A percentile compares a stretch with the other conserved stretches of the same genome.
phyloP scores from a whole-genome alignment of 2,329 filamentous ascomycete species.

The Diaporthe sp. region DNA sequence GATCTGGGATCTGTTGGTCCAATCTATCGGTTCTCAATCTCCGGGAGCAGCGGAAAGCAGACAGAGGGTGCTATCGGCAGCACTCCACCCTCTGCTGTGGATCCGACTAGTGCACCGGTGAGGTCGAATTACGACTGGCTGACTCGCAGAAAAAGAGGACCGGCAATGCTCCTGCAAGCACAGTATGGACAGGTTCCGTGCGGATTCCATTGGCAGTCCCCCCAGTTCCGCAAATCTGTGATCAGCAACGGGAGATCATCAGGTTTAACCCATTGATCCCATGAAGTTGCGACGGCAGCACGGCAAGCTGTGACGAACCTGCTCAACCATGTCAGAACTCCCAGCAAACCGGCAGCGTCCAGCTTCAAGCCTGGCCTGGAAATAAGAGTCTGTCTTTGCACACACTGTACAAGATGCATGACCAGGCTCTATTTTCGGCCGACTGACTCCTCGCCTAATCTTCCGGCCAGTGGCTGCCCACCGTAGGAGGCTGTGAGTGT shows the following conservation, averaged over 20 bases:
- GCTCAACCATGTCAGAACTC: background rate
- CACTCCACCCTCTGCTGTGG: conserved; percentile 1
- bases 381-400: background rate
- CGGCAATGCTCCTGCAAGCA: background rate
- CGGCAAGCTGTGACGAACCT: rapidly evolving
- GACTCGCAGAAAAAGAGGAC: conserved; percentile 18
- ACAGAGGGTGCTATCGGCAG: background rate
- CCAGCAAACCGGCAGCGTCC: background rate
- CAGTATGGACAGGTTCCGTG: background rate
- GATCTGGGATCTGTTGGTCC: background rate
- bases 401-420: background rate
- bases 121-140: conserved; percentile 17
- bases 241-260: background rate
- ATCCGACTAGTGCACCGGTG: conserved; percentile 4
- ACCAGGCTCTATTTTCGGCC: background rate
- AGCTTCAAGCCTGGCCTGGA: background rate
- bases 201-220: background rate
- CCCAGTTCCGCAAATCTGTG: too few relatives aligned
- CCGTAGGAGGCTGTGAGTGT: conserved; percentile 9
- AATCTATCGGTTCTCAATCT: conserved; percentile 34
- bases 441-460: conserved; percentile 9
- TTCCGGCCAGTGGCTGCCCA: background rate
- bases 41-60: conserved; percentile 2
- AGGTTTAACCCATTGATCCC: background rate
- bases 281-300: background rate